These are phyloP conservation scores for Suillus lakei DNA, from an alignment of 768 basidiomycete species.

Conservation along the genomic window DNA sequence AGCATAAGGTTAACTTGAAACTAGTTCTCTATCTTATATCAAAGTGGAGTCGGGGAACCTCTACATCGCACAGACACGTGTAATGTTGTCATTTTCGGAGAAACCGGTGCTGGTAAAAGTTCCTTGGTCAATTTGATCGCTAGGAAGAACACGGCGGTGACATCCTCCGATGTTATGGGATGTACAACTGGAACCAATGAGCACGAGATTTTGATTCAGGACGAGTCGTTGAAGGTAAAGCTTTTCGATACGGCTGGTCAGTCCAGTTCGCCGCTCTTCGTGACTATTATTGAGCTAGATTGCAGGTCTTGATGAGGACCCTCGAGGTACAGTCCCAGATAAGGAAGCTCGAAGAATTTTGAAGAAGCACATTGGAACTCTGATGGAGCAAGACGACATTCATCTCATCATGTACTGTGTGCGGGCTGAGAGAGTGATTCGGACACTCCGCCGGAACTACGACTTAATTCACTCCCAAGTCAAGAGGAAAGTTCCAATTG, in stretches of 20 bases:
- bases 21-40: background rate
- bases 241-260: background rate
- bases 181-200: background rate
- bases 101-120: background rate
- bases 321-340: background rate
- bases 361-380: background rate
- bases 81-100: background rate
- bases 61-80: background rate
- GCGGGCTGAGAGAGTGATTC: slow-evolving; percentile 42
- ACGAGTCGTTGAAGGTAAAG: background rate
- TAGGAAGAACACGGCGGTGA: fast-evolving
- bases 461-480: slow-evolving; percentile 42
- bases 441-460: slow-evolving; percentile 41
- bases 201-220: background rate
- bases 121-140: background rate
- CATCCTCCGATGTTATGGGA: background rate
- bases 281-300: background rate
- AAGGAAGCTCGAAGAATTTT: background rate
- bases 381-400: slow-evolving; percentile 29
- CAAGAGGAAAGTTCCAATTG: slow-evolving; percentile 37
- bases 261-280: background rate
- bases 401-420: slow-evolving; percentile 45
- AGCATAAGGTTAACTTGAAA: background rate
- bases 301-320: background rate
- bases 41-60: background rate